Base-by-base conservation (phyloP, 495 filamentous ascomycete genomes). In the Amniculicola lignicola region DNA sequence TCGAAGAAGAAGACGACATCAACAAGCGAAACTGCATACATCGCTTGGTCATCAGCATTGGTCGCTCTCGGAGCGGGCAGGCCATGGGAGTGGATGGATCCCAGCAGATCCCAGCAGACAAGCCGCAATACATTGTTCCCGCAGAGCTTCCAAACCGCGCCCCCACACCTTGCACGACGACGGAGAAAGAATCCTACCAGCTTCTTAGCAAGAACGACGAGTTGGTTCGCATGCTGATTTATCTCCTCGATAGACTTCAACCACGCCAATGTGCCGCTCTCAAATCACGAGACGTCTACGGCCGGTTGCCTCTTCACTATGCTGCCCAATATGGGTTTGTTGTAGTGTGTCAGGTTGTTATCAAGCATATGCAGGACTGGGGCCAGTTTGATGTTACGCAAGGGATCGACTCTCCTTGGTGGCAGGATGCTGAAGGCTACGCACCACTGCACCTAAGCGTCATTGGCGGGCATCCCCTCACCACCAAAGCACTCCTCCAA, bases 11-110 rank as follows among this genome's bases (percentile, higher is more conserved):
- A 2, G 86, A 92, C 63, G 93, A 96, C 69, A 87, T 97, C 59
- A 95, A 96, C 69, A 84, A 85, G 61, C 87, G 92, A 9, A 98
- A 96, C 64, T 91, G 89, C 63, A 81, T 98, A 19, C 93, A 98
- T 67, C 83, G 93, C 14, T 75, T 96, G 7, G 84, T 97, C 38
- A 94, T 96, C 56, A 82, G 86, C 9, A 91, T 95, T 62, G 92
- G 90, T 29, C 81, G 90, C 16, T 80, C 83, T 9, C 89, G 90
- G 69, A 78, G 82, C 0, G 79, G 77, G 4, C 75, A 75, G 15
- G 78, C 77, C 15, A 72, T 74, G 18, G 74, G 79, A 53, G 47
- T 66, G 7, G 66, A 57, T 1, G 47, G 46, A 18, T 68, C 77
- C 18, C 65, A 77, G 11, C 78, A 85, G 21, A 71, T 74, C 22